Percentiles rank a stretch among this genome's conserved stretches.
Evolutionary conservation across 1,284 basidiomycete species (phyloP).

Genomic region (Ceraceosorus bombacis): DNA sequence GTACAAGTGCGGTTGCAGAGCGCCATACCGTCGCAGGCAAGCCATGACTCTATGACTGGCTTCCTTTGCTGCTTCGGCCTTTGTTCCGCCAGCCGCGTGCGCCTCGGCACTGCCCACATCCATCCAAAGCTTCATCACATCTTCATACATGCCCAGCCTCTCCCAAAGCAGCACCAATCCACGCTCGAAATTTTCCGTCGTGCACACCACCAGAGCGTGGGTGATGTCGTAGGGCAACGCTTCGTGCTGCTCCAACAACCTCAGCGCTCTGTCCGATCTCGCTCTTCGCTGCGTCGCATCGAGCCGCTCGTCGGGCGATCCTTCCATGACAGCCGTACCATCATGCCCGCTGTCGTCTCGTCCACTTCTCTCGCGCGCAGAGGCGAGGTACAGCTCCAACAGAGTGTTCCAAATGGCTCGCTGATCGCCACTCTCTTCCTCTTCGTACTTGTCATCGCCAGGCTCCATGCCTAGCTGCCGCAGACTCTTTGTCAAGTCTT

Average conservation of each 20-base stretch:
- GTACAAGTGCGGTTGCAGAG: constrained; percentile 67
- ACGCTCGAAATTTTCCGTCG: constrained; percentile 68
- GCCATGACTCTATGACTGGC: constrained; percentile 59
- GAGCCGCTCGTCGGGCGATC: constrained; percentile 2
- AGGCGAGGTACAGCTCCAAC: constrained; percentile 79
- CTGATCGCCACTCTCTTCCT: constrained; percentile 64
- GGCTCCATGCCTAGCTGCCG: constrained; percentile 13
- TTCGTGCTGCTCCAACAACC: constrained; percentile 30
- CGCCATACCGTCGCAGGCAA: constrained; percentile 68
- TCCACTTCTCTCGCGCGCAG: constrained; percentile 37
- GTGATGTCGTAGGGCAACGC: constrained; percentile 73
- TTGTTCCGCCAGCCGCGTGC: too few relatives aligned
- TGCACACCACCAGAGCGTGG: constrained; percentile 87
- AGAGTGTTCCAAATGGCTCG: constrained; percentile 90
- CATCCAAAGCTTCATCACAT: constrained; percentile 85
- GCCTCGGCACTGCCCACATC: constrained; percentile 41
- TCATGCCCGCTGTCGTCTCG: constrained; percentile 21
- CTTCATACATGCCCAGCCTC: constrained; percentile 88
- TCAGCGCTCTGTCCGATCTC: constrained; percentile 20
- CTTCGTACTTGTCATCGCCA: constrained; percentile 50
- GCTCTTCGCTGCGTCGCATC: constrained; percentile 8
- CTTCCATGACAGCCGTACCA: neutral
- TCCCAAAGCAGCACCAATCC: constrained; percentile 88
- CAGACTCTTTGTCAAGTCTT: constrained; percentile 13
- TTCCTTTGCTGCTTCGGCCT: constrained; percentile 26